These are phyloP conservation scores for Apophysomyces elegans DNA, from an alignment of 371 early-diverging fungal species.

Conservation along the genomic window DNA sequence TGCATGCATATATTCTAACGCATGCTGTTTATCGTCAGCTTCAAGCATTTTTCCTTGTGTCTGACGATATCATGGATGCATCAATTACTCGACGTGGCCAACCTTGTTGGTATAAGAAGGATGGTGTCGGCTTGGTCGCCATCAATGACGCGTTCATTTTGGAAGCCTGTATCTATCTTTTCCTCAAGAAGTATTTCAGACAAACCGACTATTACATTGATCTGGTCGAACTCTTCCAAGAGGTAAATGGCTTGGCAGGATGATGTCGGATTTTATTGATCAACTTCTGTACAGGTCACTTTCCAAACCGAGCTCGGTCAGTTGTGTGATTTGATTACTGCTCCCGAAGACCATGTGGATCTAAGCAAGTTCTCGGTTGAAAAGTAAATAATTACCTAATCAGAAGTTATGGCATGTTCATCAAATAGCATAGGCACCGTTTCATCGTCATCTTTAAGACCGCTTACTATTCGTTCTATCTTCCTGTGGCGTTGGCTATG, in stretches of 20 bases:
- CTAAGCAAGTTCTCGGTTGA: slow-evolving; percentile 86
- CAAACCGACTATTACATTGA: slow-evolving; percentile 83
- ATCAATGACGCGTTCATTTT: slow-evolving; percentile 96
- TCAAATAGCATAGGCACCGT: slow-evolving; percentile 59
- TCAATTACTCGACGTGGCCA: slow-evolving; percentile 95
- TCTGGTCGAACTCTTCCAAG: slow-evolving; percentile 92
- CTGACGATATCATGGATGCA: slow-evolving; percentile 98
- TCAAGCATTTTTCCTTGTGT: slow-evolving; percentile 96
- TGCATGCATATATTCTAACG: neutral
- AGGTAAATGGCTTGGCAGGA: slow-evolving; percentile 45
- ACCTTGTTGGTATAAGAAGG: slow-evolving; percentile 93
- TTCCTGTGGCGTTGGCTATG: slow-evolving; percentile 96
- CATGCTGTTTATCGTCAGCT: slow-evolving; percentile 56
- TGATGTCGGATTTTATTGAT: neutral
- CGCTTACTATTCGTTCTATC: slow-evolving; percentile 98
- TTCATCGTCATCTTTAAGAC: slow-evolving; percentile 98
- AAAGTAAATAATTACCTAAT: slow-evolving; percentile 58
- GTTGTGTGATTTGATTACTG: slow-evolving; percentile 94
- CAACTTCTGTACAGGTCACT: slow-evolving; percentile 56
- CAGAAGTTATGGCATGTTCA: neutral
- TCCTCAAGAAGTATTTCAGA: slow-evolving; percentile 93
- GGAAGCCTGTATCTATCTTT: slow-evolving; percentile 87
- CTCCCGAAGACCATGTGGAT: slow-evolving; percentile 93
- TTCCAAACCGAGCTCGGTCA: slow-evolving; percentile 98
- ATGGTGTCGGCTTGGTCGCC: slow-evolving; percentile 87